These are phyloP conservation scores for Solanum hybrid DNA, from an alignment of 305 asterid species.

Conservation along the genomic window DNA sequence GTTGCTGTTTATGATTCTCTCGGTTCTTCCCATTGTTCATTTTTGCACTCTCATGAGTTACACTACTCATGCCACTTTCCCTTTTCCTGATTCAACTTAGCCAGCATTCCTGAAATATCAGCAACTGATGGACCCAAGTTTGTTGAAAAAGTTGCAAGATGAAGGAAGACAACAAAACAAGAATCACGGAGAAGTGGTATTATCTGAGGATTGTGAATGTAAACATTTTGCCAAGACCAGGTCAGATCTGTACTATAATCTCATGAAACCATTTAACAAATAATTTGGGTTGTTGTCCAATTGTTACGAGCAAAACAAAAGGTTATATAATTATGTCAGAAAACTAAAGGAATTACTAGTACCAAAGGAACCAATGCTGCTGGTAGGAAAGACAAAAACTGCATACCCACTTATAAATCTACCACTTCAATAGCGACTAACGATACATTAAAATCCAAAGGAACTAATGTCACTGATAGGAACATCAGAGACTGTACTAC, in stretches of 20 bases:
- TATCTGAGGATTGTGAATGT: not conserved
- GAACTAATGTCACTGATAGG: not conserved
- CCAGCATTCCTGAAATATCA: not conserved
- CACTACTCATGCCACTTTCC: slow-evolving; percentile 2
- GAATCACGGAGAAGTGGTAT: not conserved
- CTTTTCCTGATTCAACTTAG: not conserved
- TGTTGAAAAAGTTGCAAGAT: not conserved
- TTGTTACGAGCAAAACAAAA: not conserved
- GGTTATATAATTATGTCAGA: not conserved
- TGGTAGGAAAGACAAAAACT: not conserved
- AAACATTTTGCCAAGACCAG: not conserved
- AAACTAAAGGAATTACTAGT: not conserved
- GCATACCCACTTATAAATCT: not conserved
- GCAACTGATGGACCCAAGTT: not conserved
- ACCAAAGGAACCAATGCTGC: not conserved
- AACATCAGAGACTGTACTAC: not conserved
- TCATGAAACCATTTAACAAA: not conserved
- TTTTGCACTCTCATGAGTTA: slow-evolving; percentile 9
- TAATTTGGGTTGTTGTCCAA: not conserved
- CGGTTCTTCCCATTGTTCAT: slow-evolving; percentile 23
- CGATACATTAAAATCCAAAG: not conserved
- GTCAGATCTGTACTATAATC: not conserved
- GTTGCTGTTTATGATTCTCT: slow-evolving; percentile 23
- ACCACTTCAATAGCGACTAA: not conserved
- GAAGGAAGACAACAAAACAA: not conserved